Base-by-base conservation (phyloP, 2,329 filamentous ascomycete species). In the Penicillium verrucosum region DNA sequence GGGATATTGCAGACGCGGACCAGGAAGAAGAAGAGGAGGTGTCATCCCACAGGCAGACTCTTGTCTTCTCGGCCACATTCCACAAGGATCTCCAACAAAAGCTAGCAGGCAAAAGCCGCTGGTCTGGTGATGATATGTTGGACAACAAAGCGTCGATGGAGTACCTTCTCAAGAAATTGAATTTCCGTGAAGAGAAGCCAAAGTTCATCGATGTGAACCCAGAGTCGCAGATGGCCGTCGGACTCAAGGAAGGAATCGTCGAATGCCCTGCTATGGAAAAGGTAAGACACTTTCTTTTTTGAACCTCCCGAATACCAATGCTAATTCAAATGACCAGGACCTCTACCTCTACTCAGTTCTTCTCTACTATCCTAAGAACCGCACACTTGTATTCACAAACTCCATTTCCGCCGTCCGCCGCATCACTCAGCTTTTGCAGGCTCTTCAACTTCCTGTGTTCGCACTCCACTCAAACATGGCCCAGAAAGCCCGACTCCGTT, bases 21-120 rank as follows among this genome's bases (percentile, higher is more conserved):
- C 64, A 70, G 12, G 58, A 68, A 37, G 62, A 67, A 3, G 80
- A 80, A 1, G 78, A 81, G 4, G 78, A 81, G 10, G 74, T 78
- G 0, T 67, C 74, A 7, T 56, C 63, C 10, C 59, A 41, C 69
- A 82, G 93, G 40, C 94, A 99, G 70, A 97, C 92, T 0, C 82
- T 99, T 0, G 91, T 99, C 21, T 99, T 99, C 74, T 97, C 94
- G 0, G 94, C 94, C 0, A 99, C 94, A 0, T 96, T 99, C 73
- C 89, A 96, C 70, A 93, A 92, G 68, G 87, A 88, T 0, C 77
- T 99, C 30, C 93, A 97, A 71, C 90, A 93, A 65, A 97, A 97
- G 73, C 82, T 99, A 12, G 86, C 89, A 1, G 89, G 90, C 27
- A 95, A 92, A 71, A 81, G 83, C 21, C 86, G 84, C 55, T 83